A percentile compares a stretch with the other conserved stretches of the same genome.
phyloP scores from a whole-genome alignment of 1,284 basidiomycete species.

The Ceratobasidium sp. region DNA sequence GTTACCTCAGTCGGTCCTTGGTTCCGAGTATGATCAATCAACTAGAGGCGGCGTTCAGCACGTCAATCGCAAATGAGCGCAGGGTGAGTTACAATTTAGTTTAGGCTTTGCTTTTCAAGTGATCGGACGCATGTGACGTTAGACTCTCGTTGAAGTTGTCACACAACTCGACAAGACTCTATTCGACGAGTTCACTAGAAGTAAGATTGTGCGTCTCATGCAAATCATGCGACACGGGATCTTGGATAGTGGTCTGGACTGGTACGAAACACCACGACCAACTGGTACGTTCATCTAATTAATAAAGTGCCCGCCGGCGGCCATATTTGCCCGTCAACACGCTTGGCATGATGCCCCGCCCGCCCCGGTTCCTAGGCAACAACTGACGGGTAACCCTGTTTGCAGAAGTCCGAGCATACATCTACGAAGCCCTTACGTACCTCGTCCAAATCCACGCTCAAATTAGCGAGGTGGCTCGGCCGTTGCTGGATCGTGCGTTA shows the following conservation, averaged over 20 bases:
- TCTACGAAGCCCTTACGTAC: constrained; percentile 88
- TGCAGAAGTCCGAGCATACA: constrained; percentile 91
- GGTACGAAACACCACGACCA: constrained; percentile 90
- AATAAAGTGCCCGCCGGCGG: neutral
- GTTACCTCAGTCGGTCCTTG: constrained; percentile 73
- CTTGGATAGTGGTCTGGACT: constrained; percentile 83
- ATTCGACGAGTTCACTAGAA: constrained; percentile 87
- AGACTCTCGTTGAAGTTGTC: constrained; percentile 82
- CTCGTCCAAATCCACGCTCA: constrained; percentile 94
- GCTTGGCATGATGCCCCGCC: neutral
- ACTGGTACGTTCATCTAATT: constrained; percentile 65
- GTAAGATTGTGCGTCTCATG: constrained; percentile 75
- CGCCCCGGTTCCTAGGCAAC: neutral
- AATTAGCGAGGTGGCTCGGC: constrained; percentile 81
- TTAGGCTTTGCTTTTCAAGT: constrained; percentile 34
- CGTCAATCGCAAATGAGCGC: constrained; percentile 80
- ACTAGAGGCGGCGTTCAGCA: constrained; percentile 80
- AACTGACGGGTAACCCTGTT: neutral
- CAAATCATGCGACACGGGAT: constrained; percentile 82
- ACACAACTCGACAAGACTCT: constrained; percentile 86
- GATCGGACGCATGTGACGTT: constrained; percentile 32
- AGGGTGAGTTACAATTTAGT: constrained; percentile 59
- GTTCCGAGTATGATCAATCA: constrained; percentile 86
- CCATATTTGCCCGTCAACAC: neutral
- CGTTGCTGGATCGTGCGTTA: constrained; percentile 84